Base-by-base conservation (phyloP, 805 yeast genomes). In the Lipomyces chichibuensis region DNA sequence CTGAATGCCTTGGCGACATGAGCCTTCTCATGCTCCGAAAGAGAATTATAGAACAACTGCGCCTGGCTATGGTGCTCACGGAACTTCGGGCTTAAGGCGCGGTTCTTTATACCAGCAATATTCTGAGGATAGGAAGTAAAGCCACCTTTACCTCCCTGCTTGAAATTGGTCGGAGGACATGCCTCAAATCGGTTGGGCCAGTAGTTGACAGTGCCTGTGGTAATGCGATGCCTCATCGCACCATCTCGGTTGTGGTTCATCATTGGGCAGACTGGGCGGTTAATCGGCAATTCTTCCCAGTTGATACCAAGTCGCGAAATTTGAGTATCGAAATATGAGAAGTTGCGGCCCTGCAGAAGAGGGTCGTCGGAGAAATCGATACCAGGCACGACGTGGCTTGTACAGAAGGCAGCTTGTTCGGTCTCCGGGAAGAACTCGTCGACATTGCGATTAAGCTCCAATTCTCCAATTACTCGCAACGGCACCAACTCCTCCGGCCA, bases 301-400 rank as follows among this genome's bases (percentile, higher is more conserved):
- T 60, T 60, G 43, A 60, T 14, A 23, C 63, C 63, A 23, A 60
- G 59, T n/a, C 63, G 29, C 14, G 32, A 23, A 20, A 60, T 25
- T 49, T 60, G 63, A 14, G 63, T 60, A 60, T 60, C 63, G 29
- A 60, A 60, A 25, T 60, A 60, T 17, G 63, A 60, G n/a, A 60
- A 60, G 25, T 60, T 60, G 23, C 63, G 63, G 46, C 63, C 63
- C 51, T 60, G 63, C 37, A 60, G 37, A 27, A 60, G 51, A 20
- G 63, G 63, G 35, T 60, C 63, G 29, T 60, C 57, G n/a, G 63
- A 46, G 25, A 60, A 60, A 27, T 52, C 63, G 63, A 60, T 60
- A 49, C 63, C 63, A 27, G 63, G 63, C 27, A 60, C 63, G 43
- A 60, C n/a, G 23, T 60, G 63, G 37, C 59, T 46, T 9, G 63